A percentile compares a stretch with the other conserved stretches of the same genome.
Evolutionary conservation across 2,329 filamentous ascomycete genomes (phyloP).

Genomic region (Ceratocystis diversiconidia): DNA sequence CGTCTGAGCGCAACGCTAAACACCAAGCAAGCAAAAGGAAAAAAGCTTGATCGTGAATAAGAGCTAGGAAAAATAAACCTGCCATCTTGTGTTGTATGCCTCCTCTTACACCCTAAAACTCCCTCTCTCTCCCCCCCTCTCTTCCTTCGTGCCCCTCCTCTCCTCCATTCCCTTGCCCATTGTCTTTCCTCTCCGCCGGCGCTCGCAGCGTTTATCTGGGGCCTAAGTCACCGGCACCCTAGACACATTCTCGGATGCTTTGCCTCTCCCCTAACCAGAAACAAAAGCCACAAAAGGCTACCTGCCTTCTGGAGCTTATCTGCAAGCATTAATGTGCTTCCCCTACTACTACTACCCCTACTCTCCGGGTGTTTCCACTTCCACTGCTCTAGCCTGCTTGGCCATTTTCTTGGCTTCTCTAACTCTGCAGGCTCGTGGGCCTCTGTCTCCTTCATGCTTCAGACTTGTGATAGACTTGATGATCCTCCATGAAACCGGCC

Average conservation of each 20-base stretch:
- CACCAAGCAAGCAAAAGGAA: neutral
- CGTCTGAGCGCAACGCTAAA: conserved; percentile 3
- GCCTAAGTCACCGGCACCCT: neutral
- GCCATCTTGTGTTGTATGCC: neutral
- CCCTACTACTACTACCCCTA: neutral
- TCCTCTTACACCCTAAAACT: neutral
- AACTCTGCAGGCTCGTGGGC: neutral
- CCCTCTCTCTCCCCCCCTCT: neutral
- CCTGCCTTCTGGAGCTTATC: neutral
- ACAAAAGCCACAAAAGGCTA: neutral
- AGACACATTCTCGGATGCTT: neutral
- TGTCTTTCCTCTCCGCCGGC: neutral
- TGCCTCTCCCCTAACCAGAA: neutral
- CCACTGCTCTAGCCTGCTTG: neutral
- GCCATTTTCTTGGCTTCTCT: neutral
- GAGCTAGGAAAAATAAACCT: neutral
- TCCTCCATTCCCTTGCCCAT: neutral
- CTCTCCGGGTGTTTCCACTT: neutral
- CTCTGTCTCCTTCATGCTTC: neutral
- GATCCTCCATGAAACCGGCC: neutral
- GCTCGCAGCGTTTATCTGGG: neutral
- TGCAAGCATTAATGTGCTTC: neutral
- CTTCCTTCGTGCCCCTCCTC: neutral
- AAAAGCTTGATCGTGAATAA: neutral
- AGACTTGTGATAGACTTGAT: neutral